phyloP scores from a whole-genome alignment of 305 asterid genomes.

The Solanum hybrid region DNA sequence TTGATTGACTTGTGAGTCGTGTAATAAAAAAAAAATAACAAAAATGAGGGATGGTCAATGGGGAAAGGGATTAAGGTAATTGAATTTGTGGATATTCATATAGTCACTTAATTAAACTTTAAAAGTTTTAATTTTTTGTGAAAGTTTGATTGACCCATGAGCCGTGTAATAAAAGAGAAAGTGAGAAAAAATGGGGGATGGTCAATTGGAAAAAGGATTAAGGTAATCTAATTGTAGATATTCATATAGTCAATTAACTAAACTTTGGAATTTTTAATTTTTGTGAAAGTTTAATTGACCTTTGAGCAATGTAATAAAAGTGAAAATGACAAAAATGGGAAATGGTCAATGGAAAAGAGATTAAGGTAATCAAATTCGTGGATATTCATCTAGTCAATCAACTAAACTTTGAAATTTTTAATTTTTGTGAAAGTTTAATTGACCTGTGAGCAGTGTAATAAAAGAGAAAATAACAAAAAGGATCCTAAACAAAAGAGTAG shows the following conservation, averaged over 20 bases:
- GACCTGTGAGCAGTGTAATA: neutral
- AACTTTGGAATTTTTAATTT: neutral
- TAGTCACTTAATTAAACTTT: no score
- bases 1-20: neutral
- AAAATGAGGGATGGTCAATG: neutral
- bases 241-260: no score
- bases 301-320: neutral
- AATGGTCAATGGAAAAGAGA: neutral
- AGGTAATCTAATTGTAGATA: neutral
- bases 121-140: neutral
- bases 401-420: neutral
- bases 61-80: neutral
- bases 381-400: no score
- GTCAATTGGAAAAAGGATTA: neutral
- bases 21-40: neutral
- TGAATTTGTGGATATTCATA: neutral
- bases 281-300: neutral
- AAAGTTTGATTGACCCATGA: neutral
- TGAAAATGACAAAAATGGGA: neutral
- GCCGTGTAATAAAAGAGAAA: neutral
- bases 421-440: neutral
- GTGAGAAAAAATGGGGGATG: neutral
- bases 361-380: neutral
- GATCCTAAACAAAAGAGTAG: neutral
- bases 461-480: neutral